Evolutionary conservation across 1,284 basidiomycete species (phyloP).

Genomic region (Caloboletus inedulis): DNA sequence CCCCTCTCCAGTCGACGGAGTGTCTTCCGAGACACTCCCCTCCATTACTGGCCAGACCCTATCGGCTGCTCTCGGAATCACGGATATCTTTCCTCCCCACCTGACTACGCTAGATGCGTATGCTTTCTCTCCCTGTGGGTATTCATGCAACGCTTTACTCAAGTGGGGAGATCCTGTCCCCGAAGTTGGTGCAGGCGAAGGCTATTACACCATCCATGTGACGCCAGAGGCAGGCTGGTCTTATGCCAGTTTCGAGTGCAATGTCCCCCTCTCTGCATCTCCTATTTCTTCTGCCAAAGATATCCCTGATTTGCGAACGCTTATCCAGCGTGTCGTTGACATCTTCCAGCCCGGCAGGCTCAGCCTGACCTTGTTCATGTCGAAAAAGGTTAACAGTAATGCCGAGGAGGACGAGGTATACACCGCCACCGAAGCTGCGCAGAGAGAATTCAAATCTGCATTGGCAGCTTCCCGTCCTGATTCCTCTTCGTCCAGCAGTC

Average conservation of each 20-base stretch:
- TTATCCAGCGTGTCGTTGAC: constrained; percentile 83
- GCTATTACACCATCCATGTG: constrained; percentile 98
- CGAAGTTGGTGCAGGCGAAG: constrained; percentile 51
- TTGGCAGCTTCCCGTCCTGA: constrained; percentile 36
- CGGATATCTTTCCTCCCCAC: constrained; percentile 74
- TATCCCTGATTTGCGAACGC: constrained; percentile 73
- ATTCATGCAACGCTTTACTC: constrained; percentile 92
- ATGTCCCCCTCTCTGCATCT: constrained; percentile 71
- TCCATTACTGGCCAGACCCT: constrained; percentile 67
- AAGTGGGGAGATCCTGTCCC: constrained; percentile 50
- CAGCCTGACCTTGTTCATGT: constrained; percentile 90
- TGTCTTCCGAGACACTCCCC: constrained; percentile 38
- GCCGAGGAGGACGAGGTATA: constrained; percentile 51
- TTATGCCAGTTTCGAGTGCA: constrained; percentile 98
- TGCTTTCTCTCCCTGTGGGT: constrained; percentile 94
- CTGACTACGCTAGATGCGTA: constrained; percentile 90
- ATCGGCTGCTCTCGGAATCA: constrained; percentile 78
- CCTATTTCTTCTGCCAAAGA: constrained; percentile 37
- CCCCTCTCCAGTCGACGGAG: constrained; percentile 32
- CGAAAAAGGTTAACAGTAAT: constrained; percentile 54
- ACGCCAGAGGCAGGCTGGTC: constrained; percentile 98
- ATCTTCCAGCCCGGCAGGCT: constrained; percentile 93
- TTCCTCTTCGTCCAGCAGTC: constrained; percentile 21
- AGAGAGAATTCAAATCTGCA: constrained; percentile 65
- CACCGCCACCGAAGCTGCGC: constrained; percentile 60